phyloP scores from a whole-genome alignment of 2,329 filamentous ascomycete genomes.

The Pestalotiopsis sp. region DNA sequence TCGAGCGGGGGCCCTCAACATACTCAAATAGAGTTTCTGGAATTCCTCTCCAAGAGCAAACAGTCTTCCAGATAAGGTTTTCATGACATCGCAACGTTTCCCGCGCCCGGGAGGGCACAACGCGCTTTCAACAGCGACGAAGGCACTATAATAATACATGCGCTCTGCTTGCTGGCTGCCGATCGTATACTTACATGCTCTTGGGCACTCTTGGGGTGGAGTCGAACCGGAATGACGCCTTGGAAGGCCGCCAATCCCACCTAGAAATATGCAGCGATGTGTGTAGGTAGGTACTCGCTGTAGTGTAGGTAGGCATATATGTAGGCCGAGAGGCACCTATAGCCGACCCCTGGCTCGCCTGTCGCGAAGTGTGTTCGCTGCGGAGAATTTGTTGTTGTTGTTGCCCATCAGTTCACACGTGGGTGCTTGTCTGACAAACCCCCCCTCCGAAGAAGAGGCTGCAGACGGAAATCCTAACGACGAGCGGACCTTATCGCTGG shows the following conservation, averaged over 20 bases:
- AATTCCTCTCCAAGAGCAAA: not conserved
- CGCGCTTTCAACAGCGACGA: not conserved
- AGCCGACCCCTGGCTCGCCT: not conserved
- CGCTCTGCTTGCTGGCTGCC: not conserved
- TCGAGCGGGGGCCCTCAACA: not conserved
- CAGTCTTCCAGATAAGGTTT: not conserved
- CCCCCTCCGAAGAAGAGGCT: not conserved
- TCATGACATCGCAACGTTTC: not conserved
- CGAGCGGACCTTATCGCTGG: not conserved
- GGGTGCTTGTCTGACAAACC: not conserved
- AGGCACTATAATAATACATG: not conserved
- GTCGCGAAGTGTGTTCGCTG: not conserved
- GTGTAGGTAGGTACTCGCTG: not conserved
- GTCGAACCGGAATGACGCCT: not conserved
- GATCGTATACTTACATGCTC: not conserved
- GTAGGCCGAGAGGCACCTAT: not conserved
- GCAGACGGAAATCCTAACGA: not conserved
- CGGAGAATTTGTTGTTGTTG: not conserved
- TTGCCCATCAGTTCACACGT: not conserved
- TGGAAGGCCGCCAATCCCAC: not conserved
- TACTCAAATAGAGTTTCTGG: not conserved
- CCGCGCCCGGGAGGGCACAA: not conserved
- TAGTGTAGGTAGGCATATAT: not conserved
- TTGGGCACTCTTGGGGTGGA: not conserved
- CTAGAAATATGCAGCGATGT: not conserved